Base-by-base conservation (phyloP, 2,329 filamentous ascomycete species). In the Calonectria pteridis region DNA sequence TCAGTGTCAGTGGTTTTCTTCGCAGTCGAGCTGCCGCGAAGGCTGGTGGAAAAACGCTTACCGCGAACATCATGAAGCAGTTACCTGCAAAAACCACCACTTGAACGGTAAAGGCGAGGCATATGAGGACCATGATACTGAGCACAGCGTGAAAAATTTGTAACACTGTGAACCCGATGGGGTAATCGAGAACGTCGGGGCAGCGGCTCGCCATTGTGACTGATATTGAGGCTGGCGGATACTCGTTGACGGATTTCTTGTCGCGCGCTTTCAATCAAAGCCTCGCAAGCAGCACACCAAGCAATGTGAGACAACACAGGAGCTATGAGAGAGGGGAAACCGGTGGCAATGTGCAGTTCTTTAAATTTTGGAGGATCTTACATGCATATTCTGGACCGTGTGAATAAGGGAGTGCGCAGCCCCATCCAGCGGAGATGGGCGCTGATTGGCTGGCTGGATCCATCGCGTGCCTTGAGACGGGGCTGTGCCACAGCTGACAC, bases 81-180 rank as follows among this genome's bases (percentile, higher is more conserved):
- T 81, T 83, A 3, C 85, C 86, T 37, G 79, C 71, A 58, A 87
- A 87, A 2, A 86, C 76, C 3, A 81, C 76, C 3, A 82, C 13
- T 4, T 75, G 75, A 58, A 83, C 81, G 10, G 86, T 84, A 73
- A 88, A 91, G 6, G 85, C 88, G 23, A 84, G 82, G 46, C 91
- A 83, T 16, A 85, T 88, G 1, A 91, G 80, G 29, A 87, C 82
- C 46, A 87, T 75, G 49, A 91, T 65, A 18, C 84, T 83, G 18
- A 91, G 73, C 14, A 89, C 75, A 20, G 89, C 82, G 79, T 89
- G 87, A 69, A 87, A 77, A 37, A 88, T 84, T 37, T 87, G 85
- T 9, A 89, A 69, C 51, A 83, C 82, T 31, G 87, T 84, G 79
- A 87, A 88, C 23, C 84, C 84, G 43, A 77, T 82, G 16, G 88